These are phyloP conservation scores for Oenanthe javanica DNA, from an alignment of 140 eudicot species.

Conservation along the genomic window DNA sequence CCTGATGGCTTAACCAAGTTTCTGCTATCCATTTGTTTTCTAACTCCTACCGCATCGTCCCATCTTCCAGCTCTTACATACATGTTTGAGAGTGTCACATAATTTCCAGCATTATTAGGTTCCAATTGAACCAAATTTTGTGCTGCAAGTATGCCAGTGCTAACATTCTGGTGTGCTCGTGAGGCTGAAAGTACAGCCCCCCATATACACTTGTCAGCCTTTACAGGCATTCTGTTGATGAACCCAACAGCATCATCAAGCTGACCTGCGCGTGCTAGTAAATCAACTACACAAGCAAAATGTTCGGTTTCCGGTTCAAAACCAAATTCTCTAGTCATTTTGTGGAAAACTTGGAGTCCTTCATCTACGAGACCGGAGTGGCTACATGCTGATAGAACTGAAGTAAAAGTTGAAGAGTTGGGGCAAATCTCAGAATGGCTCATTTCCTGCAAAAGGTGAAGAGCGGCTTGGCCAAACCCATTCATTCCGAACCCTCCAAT, in stretches of 20 bases:
- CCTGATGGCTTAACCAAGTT: constrained; percentile 27
- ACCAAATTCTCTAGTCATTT: constrained; percentile 18
- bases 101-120: constrained; percentile 19
- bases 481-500: constrained; percentile 43
- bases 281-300: constrained; percentile 30
- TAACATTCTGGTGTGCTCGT: constrained; percentile 15
- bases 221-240: constrained; percentile 17
- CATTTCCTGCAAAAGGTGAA: constrained; percentile 35
- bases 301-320: constrained; percentile 26
- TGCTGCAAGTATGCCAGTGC: constrained; percentile 25
- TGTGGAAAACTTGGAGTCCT: constrained; percentile 22
- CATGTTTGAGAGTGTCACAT: constrained; percentile 20
- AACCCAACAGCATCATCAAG: constrained; percentile 26
- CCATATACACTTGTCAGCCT: constrained; percentile 25
- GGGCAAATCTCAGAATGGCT: constrained; percentile 32
- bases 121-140: constrained; percentile 21
- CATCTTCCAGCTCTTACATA: constrained; percentile 22
- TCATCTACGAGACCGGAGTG: constrained; percentile 36
- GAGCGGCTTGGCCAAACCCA: constrained; percentile 44
- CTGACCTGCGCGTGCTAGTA: constrained; percentile 33
- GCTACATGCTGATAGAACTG: constrained; percentile 37
- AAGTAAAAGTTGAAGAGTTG: constrained; percentile 43
- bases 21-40: constrained; percentile 23
- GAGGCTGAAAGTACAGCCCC: constrained; percentile 32
- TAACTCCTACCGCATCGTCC: constrained; percentile 24